Evolutionary conservation across 257 asterid genomes (phyloP), one percentile per base, ranked within the genome.

Genomic region (Petunia secreta): DNA sequence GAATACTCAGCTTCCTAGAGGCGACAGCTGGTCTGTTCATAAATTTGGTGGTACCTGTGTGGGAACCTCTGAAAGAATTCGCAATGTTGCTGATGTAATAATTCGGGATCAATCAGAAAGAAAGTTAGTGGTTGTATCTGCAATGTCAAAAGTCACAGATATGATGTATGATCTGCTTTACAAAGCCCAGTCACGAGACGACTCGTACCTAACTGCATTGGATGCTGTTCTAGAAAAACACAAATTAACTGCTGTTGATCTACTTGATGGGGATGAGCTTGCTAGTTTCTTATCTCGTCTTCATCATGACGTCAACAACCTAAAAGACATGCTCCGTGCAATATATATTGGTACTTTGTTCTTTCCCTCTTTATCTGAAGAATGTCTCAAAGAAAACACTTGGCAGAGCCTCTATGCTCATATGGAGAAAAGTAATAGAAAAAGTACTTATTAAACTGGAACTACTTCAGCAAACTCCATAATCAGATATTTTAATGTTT

Each of bases 11-110:
- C 88, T 92, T 53, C 98, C 95, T 3, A 88, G 85, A 88, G 99
- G 97, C 46, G 96, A 88, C 80, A 89, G 90, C 73, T 96, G 99
- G 99, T 88, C 98, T 53, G 89, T 96, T 57, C 99, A 96, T 87
- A 96, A 96, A 83, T 96, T 96, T 87, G 99, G 99, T 7, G 98
- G 98, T 44, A 96, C 99, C 34, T 96, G 99, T 73, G 97, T 96
- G 53, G 99, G 99, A 73, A 89, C 85, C 85, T 89, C 98, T 39
- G 98, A 96, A 68, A 87, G 99, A 82, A 92, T 96, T 79, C 87
- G 80, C 69, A 92, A 92, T 66, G 99, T 96, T 81, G 98, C 98
- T 7, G 90, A 92, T 66, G 85, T 94, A 68, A 91, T 96, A 79
- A 89, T 88, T 63, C 87, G 84, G 76, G 98, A 96, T 80, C 90